Evolutionary conservation across 2,329 filamentous ascomycete genomes (phyloP), one percentile per base, ranked within the genome.

Genomic region (Arthrobotrys musiformis): DNA sequence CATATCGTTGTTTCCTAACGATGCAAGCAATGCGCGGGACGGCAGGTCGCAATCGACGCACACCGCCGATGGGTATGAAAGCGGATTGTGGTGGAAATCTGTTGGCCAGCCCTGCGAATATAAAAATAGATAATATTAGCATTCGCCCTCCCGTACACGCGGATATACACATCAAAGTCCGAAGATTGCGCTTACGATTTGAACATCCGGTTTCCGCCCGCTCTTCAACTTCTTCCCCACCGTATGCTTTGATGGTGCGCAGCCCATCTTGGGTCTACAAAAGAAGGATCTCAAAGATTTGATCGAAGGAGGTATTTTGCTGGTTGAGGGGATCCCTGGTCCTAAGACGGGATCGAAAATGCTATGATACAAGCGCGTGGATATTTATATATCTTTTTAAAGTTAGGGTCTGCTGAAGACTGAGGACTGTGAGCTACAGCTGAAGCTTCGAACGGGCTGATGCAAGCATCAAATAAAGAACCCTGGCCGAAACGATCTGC

Each of bases 11-110:
- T 77, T 77, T 17, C 66, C 73, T 17, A 77, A 52, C 11, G 73
- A 77, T 22, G 50, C 63, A 13, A 77, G 73, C 24, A 77, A 48
- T 40, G 73, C 48, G 24, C 66, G 66, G 30, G 73, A 77, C 3
- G 73, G 73, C 17, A 77, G 33, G 9, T 67, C 44, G 52, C 73
- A 77, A 13, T 70, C 66, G 35, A 77, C 67, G 66, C 73, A 77
- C 73, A 77, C 66, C 66, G 73, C 62, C 35, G 73, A 77, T 15
- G 73, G 73, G 33, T 77, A 77, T 26, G 73, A 70, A 8, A 70
- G 40, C n/a, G 73, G 54, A 19, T 64, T 77, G 19, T 61, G 73
- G 19, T 70, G 66, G 30, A 77, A 77, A 42, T 77, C 44, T 33
- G 58, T 77, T 28, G 73, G 73, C 30, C 9, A 77, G 60, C 73